These are phyloP conservation scores for Polyporus arcularius DNA, from an alignment of 768 basidiomycete genomes.

Conservation along the genomic window DNA sequence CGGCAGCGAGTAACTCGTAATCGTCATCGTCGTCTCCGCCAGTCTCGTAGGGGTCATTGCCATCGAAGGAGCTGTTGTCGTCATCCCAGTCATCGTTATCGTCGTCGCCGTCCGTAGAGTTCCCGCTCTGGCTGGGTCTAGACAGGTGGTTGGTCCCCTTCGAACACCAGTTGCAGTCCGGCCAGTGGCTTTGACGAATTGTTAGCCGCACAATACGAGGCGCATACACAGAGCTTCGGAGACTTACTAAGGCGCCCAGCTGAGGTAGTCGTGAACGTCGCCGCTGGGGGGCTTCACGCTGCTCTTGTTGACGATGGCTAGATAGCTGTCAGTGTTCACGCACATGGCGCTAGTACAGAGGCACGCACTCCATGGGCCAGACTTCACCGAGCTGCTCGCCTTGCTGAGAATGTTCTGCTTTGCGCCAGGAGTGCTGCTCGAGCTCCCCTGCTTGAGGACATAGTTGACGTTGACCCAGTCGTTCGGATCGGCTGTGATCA, in stretches of 20 bases:
- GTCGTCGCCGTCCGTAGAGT: slow-evolving; percentile 9
- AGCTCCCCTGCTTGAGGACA: slow-evolving; percentile 31
- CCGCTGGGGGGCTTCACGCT: slow-evolving; percentile 37
- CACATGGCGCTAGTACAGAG: neutral
- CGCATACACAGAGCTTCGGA: neutral
- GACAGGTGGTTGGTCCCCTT: slow-evolving; percentile 28
- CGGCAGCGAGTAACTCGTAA: neutral
- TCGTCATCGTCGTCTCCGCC: slow-evolving; percentile 3
- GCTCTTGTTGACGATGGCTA: slow-evolving; percentile 40
- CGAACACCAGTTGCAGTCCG: slow-evolving; percentile 53
- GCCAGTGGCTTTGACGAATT: slow-evolving; percentile 46
- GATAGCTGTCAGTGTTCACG: neutral
- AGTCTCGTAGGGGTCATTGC: slow-evolving; percentile 12
- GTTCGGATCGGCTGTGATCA: slow-evolving; percentile 42
- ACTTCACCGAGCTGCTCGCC: slow-evolving; percentile 39
- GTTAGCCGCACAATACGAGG: neutral
- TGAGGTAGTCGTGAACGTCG: slow-evolving; percentile 51
- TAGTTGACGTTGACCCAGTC: slow-evolving; percentile 55
- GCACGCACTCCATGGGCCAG: slow-evolving; percentile 43
- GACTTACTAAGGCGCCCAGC: slow-evolving; percentile 59
- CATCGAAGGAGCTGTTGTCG: slow-evolving; percentile 6
- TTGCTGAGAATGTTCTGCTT: slow-evolving; percentile 35
- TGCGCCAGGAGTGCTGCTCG: slow-evolving; percentile 34
- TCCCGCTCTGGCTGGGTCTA: slow-evolving; percentile 6
- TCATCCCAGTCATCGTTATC: slow-evolving; percentile 5